phyloP scores from a whole-genome alignment of 345 rosid genomes.

The Erucastrum elatum region DNA sequence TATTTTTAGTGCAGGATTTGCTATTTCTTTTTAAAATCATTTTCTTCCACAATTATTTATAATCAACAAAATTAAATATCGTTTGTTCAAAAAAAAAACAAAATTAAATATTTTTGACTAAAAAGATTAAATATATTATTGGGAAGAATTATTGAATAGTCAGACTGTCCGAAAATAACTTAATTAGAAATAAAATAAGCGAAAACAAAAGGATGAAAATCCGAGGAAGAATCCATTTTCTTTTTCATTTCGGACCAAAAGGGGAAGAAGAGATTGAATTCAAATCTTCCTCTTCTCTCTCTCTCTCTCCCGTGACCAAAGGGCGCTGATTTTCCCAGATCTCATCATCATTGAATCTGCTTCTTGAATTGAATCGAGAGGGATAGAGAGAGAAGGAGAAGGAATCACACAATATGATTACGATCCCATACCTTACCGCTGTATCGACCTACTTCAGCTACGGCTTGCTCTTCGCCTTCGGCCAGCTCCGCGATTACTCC shows the following conservation, averaged over 20 bases:
- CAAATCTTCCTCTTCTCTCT: background rate
- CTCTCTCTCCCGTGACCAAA: background rate
- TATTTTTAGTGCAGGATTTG: no score
- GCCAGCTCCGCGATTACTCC: constrained; percentile 78
- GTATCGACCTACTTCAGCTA: constrained; percentile 81
- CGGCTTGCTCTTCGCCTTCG: constrained; percentile 73
- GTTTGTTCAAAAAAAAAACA: no score
- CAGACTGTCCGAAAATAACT: background rate
- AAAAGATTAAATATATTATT: no score
- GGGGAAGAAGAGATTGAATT: background rate
- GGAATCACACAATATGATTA: constrained; percentile 41
- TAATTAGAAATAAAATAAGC: background rate
- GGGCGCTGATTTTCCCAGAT: background rate
- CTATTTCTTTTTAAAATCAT: no score
- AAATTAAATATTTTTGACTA: no score
- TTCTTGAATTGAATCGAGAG: background rate
- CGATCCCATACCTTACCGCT: constrained; percentile 78
- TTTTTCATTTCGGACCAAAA: background rate
- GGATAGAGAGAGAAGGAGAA: background rate
- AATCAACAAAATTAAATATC: no score
- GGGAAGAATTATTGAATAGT: background rate
- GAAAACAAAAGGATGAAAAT: background rate
- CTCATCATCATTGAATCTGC: background rate
- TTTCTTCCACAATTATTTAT: no score
- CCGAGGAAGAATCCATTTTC: background rate